These are phyloP conservation scores for Xanthoconium separans DNA, from an alignment of 1,284 basidiomycete genomes.

Conservation along the genomic window DNA sequence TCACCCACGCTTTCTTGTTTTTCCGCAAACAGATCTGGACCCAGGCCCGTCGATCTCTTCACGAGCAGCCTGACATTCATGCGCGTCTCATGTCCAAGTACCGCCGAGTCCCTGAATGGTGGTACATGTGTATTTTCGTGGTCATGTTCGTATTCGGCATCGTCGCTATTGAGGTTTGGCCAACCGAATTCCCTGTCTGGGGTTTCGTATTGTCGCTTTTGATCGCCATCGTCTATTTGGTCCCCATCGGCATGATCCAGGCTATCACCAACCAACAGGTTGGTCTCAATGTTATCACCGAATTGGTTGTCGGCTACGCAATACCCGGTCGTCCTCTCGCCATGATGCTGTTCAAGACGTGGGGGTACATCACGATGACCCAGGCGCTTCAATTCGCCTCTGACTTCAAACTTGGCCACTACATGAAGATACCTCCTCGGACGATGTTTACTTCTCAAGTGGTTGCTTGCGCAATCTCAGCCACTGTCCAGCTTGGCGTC, in stretches of 20 bases:
- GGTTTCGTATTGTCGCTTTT: conserved; percentile 43
- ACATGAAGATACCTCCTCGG: conserved; percentile 53
- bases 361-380: conserved; percentile 36
- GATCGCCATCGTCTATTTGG: conserved; percentile 48
- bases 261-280: conserved; percentile 46
- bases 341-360: conserved; percentile 48
- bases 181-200: conserved; percentile 58
- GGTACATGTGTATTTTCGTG: conserved; percentile 52
- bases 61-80: conserved; percentile 75
- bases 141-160: conserved; percentile 59
- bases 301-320: conserved; percentile 45
- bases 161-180: conserved; percentile 57
- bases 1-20: conserved; percentile 69
- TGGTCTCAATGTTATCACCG: conserved; percentile 48
- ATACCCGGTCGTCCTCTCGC: conserved; percentile 45
- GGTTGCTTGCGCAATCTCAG: conserved; percentile 42
- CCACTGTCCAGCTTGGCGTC: conserved; percentile 42
- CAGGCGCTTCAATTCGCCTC: conserved; percentile 44
- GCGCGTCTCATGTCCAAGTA: conserved; percentile 71
- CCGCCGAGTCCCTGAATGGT: conserved; percentile 73
- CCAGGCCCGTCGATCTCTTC: conserved; percentile 48
- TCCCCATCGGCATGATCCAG: conserved; percentile 48
- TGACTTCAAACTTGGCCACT: conserved; percentile 49
- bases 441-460: conserved; percentile 45
- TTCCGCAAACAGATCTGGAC: conserved; percentile 67